Conservation (phyloP, 225 moss, liverwort and hornwort species). For the Thuidium tamariscinum region DNA sequence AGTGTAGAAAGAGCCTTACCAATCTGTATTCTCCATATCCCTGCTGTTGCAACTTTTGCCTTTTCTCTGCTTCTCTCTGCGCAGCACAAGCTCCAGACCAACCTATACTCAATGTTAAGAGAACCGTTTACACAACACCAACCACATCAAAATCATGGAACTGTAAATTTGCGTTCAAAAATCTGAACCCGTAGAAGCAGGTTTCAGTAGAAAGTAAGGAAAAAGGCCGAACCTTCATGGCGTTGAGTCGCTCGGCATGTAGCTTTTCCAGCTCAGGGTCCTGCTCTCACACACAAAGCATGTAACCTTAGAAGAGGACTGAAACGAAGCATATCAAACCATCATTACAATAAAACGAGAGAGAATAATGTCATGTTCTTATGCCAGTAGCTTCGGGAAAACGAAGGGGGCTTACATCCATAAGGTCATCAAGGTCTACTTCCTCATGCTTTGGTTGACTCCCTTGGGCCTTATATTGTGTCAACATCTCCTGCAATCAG, state of each 20-base stretch:
- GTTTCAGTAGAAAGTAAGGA: not conserved
- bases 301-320: not conserved
- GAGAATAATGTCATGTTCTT: not conserved
- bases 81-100: slow-evolving; percentile 10
- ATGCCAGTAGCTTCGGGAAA: not conserved
- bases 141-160: not conserved
- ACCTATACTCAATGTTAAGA: slow-evolving; percentile 16
- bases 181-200: not conserved
- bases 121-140: not conserved
- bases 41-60: slow-evolving; percentile 64
- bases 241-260: slow-evolving; percentile 69
- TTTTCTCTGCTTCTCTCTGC: slow-evolving; percentile 95
- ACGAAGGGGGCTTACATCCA: slow-evolving; percentile 54
- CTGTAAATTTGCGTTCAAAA: not conserved
- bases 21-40: slow-evolving; percentile 91
- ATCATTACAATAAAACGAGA: not conserved
- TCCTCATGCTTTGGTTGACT: slow-evolving; percentile 59
- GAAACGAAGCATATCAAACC: not conserved
- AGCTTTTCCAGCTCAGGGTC: slow-evolving; percentile 92
- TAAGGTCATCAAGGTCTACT: slow-evolving; percentile 83
- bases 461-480: slow-evolving; percentile 40
- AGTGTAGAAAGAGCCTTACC: slow-evolving; percentile 12
- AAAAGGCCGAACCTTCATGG: slow-evolving; percentile 57
- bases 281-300: slow-evolving; percentile 12
- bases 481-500: slow-evolving; percentile 66